A percentile compares a stretch with the other conserved stretches of the same genome.
Conservation (phyloP, 2,329 filamentous ascomycete genomes). For the Coniochaeta sp. region DNA sequence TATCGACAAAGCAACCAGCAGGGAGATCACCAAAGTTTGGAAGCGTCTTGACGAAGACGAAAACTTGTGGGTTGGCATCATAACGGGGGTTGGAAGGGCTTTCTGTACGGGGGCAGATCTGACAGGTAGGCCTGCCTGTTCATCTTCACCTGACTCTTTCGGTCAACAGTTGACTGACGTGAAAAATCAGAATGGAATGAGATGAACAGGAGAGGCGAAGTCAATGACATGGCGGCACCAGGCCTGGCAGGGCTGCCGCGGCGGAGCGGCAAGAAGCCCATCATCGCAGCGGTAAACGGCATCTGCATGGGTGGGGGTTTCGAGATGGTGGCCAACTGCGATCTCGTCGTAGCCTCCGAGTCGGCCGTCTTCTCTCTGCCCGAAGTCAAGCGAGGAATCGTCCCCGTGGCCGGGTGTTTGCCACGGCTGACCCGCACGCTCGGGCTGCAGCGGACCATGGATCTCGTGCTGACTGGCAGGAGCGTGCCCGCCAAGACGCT, state of each 20-base stretch:
- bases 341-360: slow-evolving; percentile 56
- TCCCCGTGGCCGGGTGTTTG: slow-evolving; percentile 62
- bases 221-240: slow-evolving; percentile 27
- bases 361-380: slow-evolving; percentile 59
- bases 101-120: slow-evolving; percentile 61
- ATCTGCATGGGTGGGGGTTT: slow-evolving; percentile 65
- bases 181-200: slow-evolving; percentile 42
- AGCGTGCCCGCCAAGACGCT: slow-evolving; percentile 53
- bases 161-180: not conserved
- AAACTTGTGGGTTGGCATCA: slow-evolving; percentile 47
- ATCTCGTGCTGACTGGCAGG: slow-evolving; percentile 64
- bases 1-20: slow-evolving; percentile 37
- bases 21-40: slow-evolving; percentile 33
- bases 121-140: slow-evolving; percentile 29
- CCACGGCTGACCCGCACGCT: slow-evolving; percentile 59
- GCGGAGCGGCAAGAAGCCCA: slow-evolving; percentile 62
- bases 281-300: slow-evolving; percentile 70
- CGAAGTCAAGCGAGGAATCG: slow-evolving; percentile 64
- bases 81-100: slow-evolving; percentile 54
- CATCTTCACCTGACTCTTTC: not conserved
- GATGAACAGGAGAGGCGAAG: slow-evolving; percentile 26
- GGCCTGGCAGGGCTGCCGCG: slow-evolving; percentile 59
- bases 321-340: slow-evolving; percentile 65
- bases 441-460: slow-evolving; percentile 62
- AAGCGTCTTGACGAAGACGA: slow-evolving; percentile 51